A percentile compares a stretch with the other conserved stretches of the same genome.
Evolutionary conservation across 331 rosid genomes (phyloP).

Genomic region (Pyracantha coccinea): DNA sequence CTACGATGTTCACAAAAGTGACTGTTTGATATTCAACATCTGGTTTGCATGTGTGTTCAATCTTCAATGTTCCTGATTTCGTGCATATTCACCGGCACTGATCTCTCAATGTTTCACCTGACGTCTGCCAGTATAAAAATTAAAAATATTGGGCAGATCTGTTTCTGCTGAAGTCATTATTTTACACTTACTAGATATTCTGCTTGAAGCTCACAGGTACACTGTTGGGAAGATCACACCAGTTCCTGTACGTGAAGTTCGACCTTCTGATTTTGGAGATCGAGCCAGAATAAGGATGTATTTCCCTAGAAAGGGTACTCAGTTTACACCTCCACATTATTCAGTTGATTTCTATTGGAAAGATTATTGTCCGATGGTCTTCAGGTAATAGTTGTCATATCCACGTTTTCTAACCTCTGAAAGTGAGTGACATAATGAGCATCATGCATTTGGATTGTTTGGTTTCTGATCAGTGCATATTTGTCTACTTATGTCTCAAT

Average conservation of each 20-base stretch:
- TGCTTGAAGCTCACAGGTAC: slow-evolving; percentile 52
- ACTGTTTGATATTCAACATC: neutral
- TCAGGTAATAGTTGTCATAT: slow-evolving; percentile 50
- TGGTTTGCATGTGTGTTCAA: too few relatives aligned
- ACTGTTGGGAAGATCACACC: slow-evolving; percentile 93
- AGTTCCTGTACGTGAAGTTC: slow-evolving; percentile 80
- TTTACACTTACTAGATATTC: slow-evolving; percentile 17
- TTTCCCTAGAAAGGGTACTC: slow-evolving; percentile 71
- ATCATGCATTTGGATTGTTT: slow-evolving; percentile 1
- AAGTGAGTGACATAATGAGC: neutral
- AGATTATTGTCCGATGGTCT: slow-evolving; percentile 94
- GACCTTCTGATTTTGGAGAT: slow-evolving; percentile 77
- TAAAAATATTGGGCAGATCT: neutral
- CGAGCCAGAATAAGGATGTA: slow-evolving; percentile 78
- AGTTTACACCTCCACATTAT: slow-evolving; percentile 71
- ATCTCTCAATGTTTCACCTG: neutral
- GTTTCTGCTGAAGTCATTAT: neutral
- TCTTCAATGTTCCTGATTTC: too few relatives aligned
- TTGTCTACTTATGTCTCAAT: neutral
- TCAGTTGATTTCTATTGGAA: slow-evolving; percentile 81
- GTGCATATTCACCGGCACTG: neutral
- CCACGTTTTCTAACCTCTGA: neutral
- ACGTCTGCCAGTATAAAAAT: neutral
- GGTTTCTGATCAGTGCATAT: neutral
- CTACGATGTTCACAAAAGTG: neutral